Percentiles rank a stretch among this genome's conserved stretches.
Conservation (phyloP, 805 yeast genomes). For the Wickerhamomyces strasburgensis region DNA sequence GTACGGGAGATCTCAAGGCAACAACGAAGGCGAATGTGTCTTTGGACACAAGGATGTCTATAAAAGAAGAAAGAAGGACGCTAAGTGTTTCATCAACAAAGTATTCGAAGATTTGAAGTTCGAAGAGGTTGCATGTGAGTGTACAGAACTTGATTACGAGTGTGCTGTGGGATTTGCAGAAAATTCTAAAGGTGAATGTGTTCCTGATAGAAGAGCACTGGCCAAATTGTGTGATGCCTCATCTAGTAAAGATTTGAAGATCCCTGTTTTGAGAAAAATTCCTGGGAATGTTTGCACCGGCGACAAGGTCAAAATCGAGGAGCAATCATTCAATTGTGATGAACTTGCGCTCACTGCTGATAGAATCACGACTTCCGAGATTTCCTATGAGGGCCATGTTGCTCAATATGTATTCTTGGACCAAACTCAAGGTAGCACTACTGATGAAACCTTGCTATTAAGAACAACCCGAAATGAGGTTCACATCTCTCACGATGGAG, state of each 20-base stretch:
- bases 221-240: conserved; percentile 33
- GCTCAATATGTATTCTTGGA: conserved; percentile 56
- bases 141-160: conserved; percentile 62
- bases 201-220: conserved; percentile 26
- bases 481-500: conserved; percentile 57
- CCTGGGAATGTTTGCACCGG: conserved; percentile 21
- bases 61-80: conserved; percentile 59
- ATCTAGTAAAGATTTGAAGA: conserved; percentile 12
- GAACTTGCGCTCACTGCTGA: conserved; percentile 23
- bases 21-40: conserved; percentile 43
- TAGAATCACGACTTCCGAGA: conserved; percentile 27
- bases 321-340: conserved; percentile 13
- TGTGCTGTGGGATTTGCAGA: conserved; percentile 53
- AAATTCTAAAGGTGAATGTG: conserved; percentile 44
- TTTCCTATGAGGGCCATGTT: conserved; percentile 47
- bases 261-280: conserved; percentile 14
- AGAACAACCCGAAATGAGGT: conserved; percentile 47
- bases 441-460: conserved; percentile 61
- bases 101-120: conserved; percentile 34
- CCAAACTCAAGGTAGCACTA: conserved; percentile 24
- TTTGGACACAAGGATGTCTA: conserved; percentile 66
- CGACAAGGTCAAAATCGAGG: conserved; percentile 10
- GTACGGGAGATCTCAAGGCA: conserved; percentile 41
- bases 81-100: conserved; percentile 51
- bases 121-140: conserved; percentile 56